Base-by-base conservation (phyloP, 371 early-diverging fungal genomes). In the Mortierella sp. region DNA sequence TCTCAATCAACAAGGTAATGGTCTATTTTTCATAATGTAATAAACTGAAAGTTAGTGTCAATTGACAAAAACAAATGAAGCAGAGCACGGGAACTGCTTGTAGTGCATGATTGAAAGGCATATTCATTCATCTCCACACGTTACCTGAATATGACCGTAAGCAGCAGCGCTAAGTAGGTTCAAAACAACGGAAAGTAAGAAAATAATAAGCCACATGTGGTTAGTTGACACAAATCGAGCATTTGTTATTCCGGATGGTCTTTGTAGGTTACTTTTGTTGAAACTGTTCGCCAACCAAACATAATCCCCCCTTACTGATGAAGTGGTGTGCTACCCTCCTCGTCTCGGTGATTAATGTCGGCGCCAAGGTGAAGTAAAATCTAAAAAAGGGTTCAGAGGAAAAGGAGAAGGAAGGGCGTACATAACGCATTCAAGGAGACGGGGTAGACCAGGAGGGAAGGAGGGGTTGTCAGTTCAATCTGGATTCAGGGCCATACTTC, bases 141-240 rank as follows among this genome's bases (percentile, higher is more conserved):
- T 57, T 76, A 83, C 83, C 83, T 84, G 84, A 55, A 84, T 70
- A 24, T 84, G 81, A 57, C 84, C 84, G 74, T 78, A 84, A 28
- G 84, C 78, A 44, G 84, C 84, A 26, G 84, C 81, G 71, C 84
- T 84, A n/a, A 71, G 38, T 81, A 71, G 68, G 38, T 65, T 65
- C 38, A 65, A 6, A 63, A 60, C 5, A 58, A 38, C 38, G 38
- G 21, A 50, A 7, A n/a, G 31, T 54, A 34, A 58, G 19, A 78
- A 42, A 63, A 57, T 50, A n/a, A 14, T 48, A 45, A 31, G 47
- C 24, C 38, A 58, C 31, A n/a, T 47, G 21, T 31, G 47, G 21
- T n/a, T 31, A 63, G 63, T 54, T 48, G 19, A 52, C 14, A 50
- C 7, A 16, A 24, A 55, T 42, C 28, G 34, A 26, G 47, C 44